These are phyloP conservation scores for Botrytis porri DNA, from an alignment of 2,329 filamentous ascomycete species.

Conservation along the genomic window DNA sequence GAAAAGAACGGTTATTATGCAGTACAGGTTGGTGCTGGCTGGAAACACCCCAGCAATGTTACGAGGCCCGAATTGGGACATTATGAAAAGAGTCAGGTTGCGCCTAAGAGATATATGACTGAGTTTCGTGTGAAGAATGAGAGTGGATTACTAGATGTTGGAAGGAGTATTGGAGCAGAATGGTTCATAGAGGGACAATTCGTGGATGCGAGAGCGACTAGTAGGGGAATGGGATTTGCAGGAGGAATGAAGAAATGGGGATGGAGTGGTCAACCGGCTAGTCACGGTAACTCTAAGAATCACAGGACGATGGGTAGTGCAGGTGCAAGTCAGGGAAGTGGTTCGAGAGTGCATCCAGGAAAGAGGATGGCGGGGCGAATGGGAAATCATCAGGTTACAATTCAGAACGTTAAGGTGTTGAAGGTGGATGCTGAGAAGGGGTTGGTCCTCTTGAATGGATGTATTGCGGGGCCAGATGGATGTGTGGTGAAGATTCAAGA, in stretches of 20 bases:
- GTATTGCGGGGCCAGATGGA: conserved; percentile 84
- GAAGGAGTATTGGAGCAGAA: conserved; percentile 72
- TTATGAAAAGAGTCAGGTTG: conserved; percentile 76
- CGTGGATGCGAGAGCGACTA: conserved; percentile 78
- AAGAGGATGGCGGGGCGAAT: conserved; percentile 98
- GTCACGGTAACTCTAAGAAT: conserved; percentile 92
- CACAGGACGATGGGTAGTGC: conserved; percentile 90
- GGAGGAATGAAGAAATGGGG: conserved; percentile 98
- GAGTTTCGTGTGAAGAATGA: conserved; percentile 83
- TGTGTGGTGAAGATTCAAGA: conserved; percentile 83
- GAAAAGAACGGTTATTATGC: conserved; percentile 86
- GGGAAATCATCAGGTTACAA: conserved; percentile 83
- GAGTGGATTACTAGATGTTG: conserved; percentile 71
- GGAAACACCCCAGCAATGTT: conserved; percentile 70
- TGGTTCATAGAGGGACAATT: conserved; percentile 91
- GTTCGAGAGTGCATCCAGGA: conserved; percentile 87
- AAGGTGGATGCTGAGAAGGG: conserved; percentile 85
- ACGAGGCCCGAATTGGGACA: conserved; percentile 83
- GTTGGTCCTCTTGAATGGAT: conserved; percentile 82
- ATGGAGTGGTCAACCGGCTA: conserved; percentile 82
- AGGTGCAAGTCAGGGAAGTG: conserved; percentile 86
- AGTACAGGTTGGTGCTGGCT: conserved; percentile 81
- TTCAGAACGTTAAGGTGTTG: conserved; percentile 87
- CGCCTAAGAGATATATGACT: conserved; percentile 76
- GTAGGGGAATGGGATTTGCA: conserved; percentile 87